Evolutionary conservation across 352 stramenopile species (phyloP).

Genomic region (Phytophthora cryptogea): DNA sequence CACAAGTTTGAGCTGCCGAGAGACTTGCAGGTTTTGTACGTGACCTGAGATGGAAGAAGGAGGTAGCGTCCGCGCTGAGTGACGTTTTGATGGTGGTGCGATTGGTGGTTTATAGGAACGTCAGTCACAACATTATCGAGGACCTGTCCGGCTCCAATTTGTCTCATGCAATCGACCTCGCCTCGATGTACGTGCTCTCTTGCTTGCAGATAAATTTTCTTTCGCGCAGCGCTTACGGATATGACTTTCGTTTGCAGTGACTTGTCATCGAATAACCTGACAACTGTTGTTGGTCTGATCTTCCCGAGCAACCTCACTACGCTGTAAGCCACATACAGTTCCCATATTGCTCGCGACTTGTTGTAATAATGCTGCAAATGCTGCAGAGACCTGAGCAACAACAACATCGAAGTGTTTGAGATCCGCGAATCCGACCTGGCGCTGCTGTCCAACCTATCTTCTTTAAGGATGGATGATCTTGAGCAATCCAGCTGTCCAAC

Average conservation of each 20-base stretch:
- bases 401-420: constrained; percentile 37
- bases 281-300: constrained; percentile 33
- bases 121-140: constrained; percentile 33
- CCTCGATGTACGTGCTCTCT: constrained; percentile 29
- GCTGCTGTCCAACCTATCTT: constrained; percentile 22
- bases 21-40: constrained; percentile 39
- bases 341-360: background rate
- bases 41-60: background rate
- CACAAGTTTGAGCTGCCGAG: constrained; percentile 26
- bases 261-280: constrained; percentile 40
- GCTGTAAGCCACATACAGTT: constrained; percentile 21
- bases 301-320: constrained; percentile 31
- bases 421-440: constrained; percentile 30
- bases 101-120: constrained; percentile 25
- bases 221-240: background rate
- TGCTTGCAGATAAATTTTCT: background rate
- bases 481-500: constrained; percentile 29
- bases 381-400: constrained; percentile 42
- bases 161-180: constrained; percentile 24
- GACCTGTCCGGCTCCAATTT: constrained; percentile 33
- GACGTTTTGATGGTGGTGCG: background rate
- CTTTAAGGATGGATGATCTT: constrained; percentile 36
- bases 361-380: background rate
- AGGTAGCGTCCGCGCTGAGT: background rate
- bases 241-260: constrained; percentile 6